Conservation (phyloP, 768 basidiomycete genomes). For the Russula olivacea region DNA sequence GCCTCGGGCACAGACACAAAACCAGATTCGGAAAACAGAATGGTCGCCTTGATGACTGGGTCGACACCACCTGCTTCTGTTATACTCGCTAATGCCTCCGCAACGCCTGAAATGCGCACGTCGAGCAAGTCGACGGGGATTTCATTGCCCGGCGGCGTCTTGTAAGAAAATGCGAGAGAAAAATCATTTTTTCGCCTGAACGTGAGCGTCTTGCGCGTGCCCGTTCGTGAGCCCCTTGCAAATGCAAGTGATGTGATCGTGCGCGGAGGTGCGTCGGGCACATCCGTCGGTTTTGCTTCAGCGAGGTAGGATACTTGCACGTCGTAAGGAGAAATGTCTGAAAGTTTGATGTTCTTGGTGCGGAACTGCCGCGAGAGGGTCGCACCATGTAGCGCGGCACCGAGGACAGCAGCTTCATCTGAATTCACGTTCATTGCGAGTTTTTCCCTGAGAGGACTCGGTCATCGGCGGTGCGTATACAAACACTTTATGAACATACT, state of each 20-base stretch:
- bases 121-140: constrained; percentile 72
- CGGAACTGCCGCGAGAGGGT: constrained; percentile 84
- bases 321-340: constrained; percentile 67
- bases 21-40: constrained; percentile 81
- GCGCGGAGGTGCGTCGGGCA: constrained; percentile 41
- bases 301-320: constrained; percentile 75
- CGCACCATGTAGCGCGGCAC: constrained; percentile 89
- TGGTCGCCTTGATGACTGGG: constrained; percentile 80
- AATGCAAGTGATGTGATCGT: constrained; percentile 75
- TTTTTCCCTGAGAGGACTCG: constrained; percentile 47
- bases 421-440: constrained; percentile 95
- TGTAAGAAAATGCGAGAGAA: constrained; percentile 70
- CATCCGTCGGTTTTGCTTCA: constrained; percentile 44
- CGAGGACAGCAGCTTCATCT: constrained; percentile 92
- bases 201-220: constrained; percentile 79
- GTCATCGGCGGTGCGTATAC: constrained; percentile 1
- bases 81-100: constrained; percentile 73
- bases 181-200: constrained; percentile 86
- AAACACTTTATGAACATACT: constrained; percentile 38
- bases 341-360: constrained; percentile 87
- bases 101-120: constrained; percentile 64
- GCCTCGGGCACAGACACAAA: constrained; percentile 79
- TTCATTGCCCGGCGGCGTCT: constrained; percentile 53
- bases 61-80: constrained; percentile 76
- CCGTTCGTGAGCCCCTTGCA: constrained; percentile 67